A percentile compares a stretch with the other conserved stretches of the same genome.
These are phyloP conservation scores for Hygrocybe punicea DNA, from an alignment of 768 basidiomycete genomes.

Conservation along the genomic window DNA sequence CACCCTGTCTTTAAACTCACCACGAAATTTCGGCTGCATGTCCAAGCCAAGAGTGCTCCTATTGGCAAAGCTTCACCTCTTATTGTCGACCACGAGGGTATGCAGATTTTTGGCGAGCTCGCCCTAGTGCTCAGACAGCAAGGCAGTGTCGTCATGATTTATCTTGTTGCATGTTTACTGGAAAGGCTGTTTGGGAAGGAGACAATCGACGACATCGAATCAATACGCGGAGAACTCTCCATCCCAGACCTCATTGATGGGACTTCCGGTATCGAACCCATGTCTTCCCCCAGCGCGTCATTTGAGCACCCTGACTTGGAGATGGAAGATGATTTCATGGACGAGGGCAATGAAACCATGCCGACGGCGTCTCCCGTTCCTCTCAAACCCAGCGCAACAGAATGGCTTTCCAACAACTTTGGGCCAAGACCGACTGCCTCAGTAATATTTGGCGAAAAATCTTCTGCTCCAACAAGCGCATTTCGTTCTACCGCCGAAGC, in stretches of 20 bases:
- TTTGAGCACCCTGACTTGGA: conserved; percentile 22
- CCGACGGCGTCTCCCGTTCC: conserved; percentile 13
- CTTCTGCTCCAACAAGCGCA: not conserved
- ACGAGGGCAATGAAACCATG: conserved; percentile 23
- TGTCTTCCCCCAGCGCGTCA: conserved; percentile 17
- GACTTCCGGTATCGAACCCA: conserved; percentile 14
- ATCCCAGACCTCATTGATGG: conserved; percentile 72
- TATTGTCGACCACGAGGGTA: conserved; percentile 60
- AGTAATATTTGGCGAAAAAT: conserved; percentile 4
- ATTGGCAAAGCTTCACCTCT: conserved; percentile 66
- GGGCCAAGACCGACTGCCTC: conserved; percentile 3
- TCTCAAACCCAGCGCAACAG: conserved; percentile 16
- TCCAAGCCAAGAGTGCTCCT: conserved; percentile 74
- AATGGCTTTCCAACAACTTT: conserved; percentile 16
- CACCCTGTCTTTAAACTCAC: conserved; percentile 81
- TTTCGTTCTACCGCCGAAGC: not conserved
- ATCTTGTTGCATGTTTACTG: conserved; percentile 83
- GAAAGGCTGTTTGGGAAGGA: conserved; percentile 83
- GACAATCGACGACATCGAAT: conserved; percentile 72
- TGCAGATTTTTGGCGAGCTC: conserved; percentile 65
- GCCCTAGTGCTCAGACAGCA: conserved; percentile 61
- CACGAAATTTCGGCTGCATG: conserved; percentile 73
- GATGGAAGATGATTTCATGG: conserved; percentile 14
- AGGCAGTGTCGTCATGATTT: conserved; percentile 70
- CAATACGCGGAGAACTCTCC: conserved; percentile 53